Conservation (phyloP, 2,329 filamentous ascomycete species). For the Neonectria magnoliae region DNA sequence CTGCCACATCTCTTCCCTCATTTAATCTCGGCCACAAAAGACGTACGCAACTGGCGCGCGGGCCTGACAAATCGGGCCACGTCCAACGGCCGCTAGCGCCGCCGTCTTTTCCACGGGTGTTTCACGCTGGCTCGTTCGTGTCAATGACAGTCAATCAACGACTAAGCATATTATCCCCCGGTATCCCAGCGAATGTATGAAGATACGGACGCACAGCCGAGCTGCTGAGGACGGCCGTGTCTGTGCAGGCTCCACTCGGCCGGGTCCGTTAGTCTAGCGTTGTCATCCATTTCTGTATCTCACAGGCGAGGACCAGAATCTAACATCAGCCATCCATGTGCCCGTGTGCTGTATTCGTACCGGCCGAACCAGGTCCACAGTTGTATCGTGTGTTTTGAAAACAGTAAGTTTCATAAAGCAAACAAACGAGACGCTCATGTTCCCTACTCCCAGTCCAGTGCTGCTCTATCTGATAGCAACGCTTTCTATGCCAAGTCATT, state of each 20-base stretch:
- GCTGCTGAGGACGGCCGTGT: constrained; percentile 14
- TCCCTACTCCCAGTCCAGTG: not conserved
- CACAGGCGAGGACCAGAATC: constrained; percentile 4
- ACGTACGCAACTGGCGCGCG: constrained; percentile 4
- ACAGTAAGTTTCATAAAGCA: not conserved
- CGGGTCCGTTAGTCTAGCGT: constrained; percentile 10
- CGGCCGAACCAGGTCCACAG: not conserved
- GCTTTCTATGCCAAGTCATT: constrained; percentile 8
- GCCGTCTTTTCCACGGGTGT: constrained; percentile 36
- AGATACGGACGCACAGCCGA: constrained; percentile 20
- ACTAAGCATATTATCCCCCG: constrained; percentile 21
- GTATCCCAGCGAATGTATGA: constrained; percentile 20
- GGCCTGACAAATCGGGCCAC: constrained; percentile 17
- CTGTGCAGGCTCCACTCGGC: constrained; percentile 9
- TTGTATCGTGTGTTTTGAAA: not conserved
- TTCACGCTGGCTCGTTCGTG: constrained; percentile 29
- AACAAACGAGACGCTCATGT: constrained; percentile 4
- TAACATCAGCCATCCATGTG: constrained; percentile 1
- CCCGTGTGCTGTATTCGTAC: not conserved
- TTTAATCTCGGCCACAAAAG: constrained; percentile 3
- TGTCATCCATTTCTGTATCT: constrained; percentile 2
- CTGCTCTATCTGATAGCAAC: not conserved
- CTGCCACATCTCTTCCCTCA: constrained; percentile 11
- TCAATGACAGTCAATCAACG: constrained; percentile 21
- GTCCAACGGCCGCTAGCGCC: constrained; percentile 42